Evolutionary conservation across 2,329 filamentous ascomycete species (phyloP).

Genomic region (Samsoniella hepiali): DNA sequence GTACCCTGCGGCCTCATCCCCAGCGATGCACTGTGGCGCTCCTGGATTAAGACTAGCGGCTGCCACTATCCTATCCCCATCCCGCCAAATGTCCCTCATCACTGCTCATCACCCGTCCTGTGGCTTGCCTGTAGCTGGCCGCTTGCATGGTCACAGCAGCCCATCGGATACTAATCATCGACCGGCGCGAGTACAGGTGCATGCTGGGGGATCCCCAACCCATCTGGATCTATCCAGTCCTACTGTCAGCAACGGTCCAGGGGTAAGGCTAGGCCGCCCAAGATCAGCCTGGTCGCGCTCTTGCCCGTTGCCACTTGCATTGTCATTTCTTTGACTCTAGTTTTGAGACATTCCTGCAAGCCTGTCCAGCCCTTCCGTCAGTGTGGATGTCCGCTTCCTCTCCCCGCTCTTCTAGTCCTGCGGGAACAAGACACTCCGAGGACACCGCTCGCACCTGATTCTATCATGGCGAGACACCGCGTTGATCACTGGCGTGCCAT

Average conservation of each 20-base stretch:
- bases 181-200: conserved; percentile 6
- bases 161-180: conserved; percentile 5
- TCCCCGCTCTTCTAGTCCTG: not conserved
- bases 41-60: conserved; percentile 1
- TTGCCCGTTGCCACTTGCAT: not conserved
- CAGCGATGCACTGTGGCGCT: conserved; percentile 9
- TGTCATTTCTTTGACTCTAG: not conserved
- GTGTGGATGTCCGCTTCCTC: not conserved
- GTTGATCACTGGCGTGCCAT: not conserved
- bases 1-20: not conserved
- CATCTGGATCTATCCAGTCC: conserved; percentile 7
- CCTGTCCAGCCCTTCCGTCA: not conserved
- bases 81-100: conserved; percentile 4
- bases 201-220: conserved; percentile 6
- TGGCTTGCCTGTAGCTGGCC: not conserved
- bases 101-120: conserved; percentile 2
- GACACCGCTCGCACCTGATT: not conserved
- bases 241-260: conserved; percentile 4
- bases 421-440: not conserved
- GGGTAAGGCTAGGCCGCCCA: not conserved
- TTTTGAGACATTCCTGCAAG: not conserved
- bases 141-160: not conserved
- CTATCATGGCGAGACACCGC: not conserved
- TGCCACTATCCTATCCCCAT: not conserved
- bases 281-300: not conserved